Base-by-base conservation (phyloP, 805 yeast genomes). In the Sungouiozyma ichnusensis region DNA sequence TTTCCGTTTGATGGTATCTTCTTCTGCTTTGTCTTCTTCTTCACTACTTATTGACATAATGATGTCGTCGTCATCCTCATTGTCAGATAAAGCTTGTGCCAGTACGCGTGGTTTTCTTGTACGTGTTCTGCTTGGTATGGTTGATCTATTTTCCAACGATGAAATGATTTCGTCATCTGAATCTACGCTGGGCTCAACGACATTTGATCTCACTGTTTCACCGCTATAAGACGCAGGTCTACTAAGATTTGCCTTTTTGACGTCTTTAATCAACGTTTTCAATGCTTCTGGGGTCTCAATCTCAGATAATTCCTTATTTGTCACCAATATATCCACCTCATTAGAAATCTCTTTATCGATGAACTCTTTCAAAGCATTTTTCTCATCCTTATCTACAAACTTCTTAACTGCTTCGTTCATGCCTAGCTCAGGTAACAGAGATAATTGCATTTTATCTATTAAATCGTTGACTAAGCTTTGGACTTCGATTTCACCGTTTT, bases 381-480 rank as follows among this genome's bases (percentile, higher is more conserved):
- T 84, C 57, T 88, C 95, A 45, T 87, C 96, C 49, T 84, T 85
- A 36, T 81, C 86, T 3, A 92, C 79, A 56, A 77, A 82, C 43
- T 71, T 72, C 41, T 74, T 72, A 1, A 92, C 74, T 0, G 94
- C 90, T 29, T 78, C 76, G 38, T 77, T 76, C 58, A 88, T 71
- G 0, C 92, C 94, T 9, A 67, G 61, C 48, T 84, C 90, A 0
- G 86, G 83, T n/a, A 90, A 60, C 36, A 90, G 62, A 3, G 79
- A 69, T 36, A 90, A 65, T 42, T 77, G 74, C 41, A 84, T 74
- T 35, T 79, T 79, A 33, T 71, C 67, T 43, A 90, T 62, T 36
- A 76, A 74, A 41, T 74, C 77, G 36, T 74, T 73, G 19, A 90
- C 79, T 45, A 87, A 68, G 1, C 72, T 67, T 48, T 79, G 80